These are phyloP conservation scores for Bipolaris oryzae DNA, from an alignment of 2,329 filamentous ascomycete genomes.

Conservation along the genomic window DNA sequence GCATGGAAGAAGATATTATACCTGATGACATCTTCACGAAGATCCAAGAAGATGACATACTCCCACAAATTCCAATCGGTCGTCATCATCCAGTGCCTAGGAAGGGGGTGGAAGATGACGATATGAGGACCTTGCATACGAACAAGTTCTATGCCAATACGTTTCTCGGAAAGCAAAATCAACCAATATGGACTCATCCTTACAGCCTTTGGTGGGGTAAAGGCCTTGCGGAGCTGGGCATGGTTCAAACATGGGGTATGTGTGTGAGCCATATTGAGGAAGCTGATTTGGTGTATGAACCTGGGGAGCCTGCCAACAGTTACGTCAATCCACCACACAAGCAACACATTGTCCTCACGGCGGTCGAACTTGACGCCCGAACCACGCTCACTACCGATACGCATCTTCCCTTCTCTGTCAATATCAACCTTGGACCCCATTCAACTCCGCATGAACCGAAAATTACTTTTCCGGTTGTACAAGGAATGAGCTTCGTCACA, in stretches of 20 bases:
- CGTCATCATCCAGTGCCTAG: constrained; percentile 51
- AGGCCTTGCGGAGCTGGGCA: constrained; percentile 64
- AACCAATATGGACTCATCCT: constrained; percentile 73
- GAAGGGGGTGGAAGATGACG: constrained; percentile 48
- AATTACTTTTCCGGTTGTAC: constrained; percentile 80
- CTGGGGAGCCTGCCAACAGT: constrained; percentile 45
- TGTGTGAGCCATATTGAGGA: constrained; percentile 65
- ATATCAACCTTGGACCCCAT: constrained; percentile 68
- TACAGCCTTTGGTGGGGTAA: constrained; percentile 55
- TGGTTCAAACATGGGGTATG: constrained; percentile 44
- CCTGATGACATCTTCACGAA: constrained; percentile 50
- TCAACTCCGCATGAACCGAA: constrained; percentile 60
- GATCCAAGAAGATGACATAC: constrained; percentile 50
- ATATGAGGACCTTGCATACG: constrained; percentile 63
- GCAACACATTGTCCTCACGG: constrained; percentile 80
- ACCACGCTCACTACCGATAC: constrained; percentile 64
- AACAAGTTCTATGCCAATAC: constrained; percentile 78
- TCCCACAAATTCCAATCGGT: constrained; percentile 48
- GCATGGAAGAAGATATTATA: constrained; percentile 13
- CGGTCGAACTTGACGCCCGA: constrained; percentile 68
- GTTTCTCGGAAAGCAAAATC: constrained; percentile 74
- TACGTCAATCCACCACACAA: constrained; percentile 79
- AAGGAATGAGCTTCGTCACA: constrained; percentile 89
- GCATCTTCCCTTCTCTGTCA: constrained; percentile 63
- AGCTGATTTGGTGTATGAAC: constrained; percentile 69